phyloP scores from a whole-genome alignment of 2,329 filamentous ascomycete species.

The Trichoderma citrinoviride region DNA sequence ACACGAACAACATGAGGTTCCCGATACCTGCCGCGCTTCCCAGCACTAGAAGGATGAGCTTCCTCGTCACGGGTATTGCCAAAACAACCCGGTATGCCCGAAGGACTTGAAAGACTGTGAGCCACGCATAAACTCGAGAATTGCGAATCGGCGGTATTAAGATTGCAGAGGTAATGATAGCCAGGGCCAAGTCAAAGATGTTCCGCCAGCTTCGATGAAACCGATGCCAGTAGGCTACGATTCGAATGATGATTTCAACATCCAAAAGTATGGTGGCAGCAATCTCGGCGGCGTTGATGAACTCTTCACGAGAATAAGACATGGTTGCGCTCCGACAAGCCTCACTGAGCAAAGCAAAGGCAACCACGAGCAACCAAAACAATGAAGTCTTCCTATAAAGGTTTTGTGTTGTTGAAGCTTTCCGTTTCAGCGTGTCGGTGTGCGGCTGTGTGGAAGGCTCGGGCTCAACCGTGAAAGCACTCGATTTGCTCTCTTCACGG shows the following conservation, averaged over 20 bases:
- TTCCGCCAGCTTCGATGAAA: conserved; percentile 77
- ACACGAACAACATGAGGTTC: conserved; percentile 94
- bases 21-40: conserved; percentile 89
- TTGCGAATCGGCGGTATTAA: conserved; percentile 76
- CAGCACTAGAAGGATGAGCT: conserved; percentile 82
- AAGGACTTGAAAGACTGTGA: conserved; percentile 90
- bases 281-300: conserved; percentile 72
- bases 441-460: conserved; percentile 40
- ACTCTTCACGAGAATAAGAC: conserved; percentile 54
- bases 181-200: conserved; percentile 75
- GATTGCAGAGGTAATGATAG: conserved; percentile 78
- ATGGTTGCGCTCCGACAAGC: conserved; percentile 74
- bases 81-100: conserved; percentile 89
- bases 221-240: conserved; percentile 73
- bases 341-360: conserved; percentile 76
- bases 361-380: conserved; percentile 79
- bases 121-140: conserved; percentile 77
- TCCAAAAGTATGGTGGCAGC: conserved; percentile 75
- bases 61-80: conserved; percentile 80
- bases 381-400: conserved; percentile 71
- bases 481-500: conserved; percentile 89
- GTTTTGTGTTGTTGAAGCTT: conserved; percentile 57
- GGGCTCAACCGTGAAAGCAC: conserved; percentile 82
- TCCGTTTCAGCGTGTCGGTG: conserved; percentile 40
- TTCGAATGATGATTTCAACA: conserved; percentile 76